Conservation (phyloP, 2,329 filamentous ascomycete genomes). For the Xylaria sp. region DNA sequence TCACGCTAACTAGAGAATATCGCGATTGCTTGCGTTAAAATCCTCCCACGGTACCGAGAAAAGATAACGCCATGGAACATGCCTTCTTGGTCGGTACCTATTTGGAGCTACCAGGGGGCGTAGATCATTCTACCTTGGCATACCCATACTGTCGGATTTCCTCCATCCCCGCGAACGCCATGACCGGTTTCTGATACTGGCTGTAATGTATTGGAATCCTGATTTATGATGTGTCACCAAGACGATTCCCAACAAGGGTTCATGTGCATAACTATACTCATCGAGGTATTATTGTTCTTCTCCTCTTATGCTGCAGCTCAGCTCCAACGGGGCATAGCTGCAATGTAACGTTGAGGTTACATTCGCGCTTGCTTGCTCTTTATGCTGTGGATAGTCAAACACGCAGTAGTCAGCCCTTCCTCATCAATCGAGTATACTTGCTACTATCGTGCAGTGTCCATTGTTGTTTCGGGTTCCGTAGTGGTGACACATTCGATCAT, state of each 20-base stretch:
- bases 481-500: constrained; percentile 32
- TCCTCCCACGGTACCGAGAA: constrained; percentile 10
- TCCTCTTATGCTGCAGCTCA: constrained; percentile 29
- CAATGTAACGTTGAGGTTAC: constrained; percentile 34
- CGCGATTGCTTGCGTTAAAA: constrained; percentile 19
- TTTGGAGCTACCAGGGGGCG: constrained; percentile 26
- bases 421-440: constrained; percentile 12
- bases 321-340: constrained; percentile 28
- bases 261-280: constrained; percentile 20
- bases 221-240: constrained; percentile 29
- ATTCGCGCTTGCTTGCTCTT: constrained; percentile 36
- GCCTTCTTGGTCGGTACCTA: constrained; percentile 13
- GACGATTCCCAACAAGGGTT: constrained; percentile 8
- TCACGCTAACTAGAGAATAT: constrained; percentile 20
- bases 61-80: constrained; percentile 10
- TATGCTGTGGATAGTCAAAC: constrained; percentile 13
- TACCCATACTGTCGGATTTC: constrained; percentile 37
- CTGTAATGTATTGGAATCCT: constrained; percentile 10
- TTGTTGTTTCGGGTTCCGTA: constrained; percentile 32
- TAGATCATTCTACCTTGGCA: constrained; percentile 36
- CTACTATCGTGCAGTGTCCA: constrained; percentile 16
- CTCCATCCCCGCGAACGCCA: constrained; percentile 19
- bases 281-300: constrained; percentile 21
- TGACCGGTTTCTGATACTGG: constrained; percentile 16
- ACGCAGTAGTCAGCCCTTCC: constrained; percentile 21